Conservation (phyloP, 306 rosid species). For the Abrus precatorius region DNA sequence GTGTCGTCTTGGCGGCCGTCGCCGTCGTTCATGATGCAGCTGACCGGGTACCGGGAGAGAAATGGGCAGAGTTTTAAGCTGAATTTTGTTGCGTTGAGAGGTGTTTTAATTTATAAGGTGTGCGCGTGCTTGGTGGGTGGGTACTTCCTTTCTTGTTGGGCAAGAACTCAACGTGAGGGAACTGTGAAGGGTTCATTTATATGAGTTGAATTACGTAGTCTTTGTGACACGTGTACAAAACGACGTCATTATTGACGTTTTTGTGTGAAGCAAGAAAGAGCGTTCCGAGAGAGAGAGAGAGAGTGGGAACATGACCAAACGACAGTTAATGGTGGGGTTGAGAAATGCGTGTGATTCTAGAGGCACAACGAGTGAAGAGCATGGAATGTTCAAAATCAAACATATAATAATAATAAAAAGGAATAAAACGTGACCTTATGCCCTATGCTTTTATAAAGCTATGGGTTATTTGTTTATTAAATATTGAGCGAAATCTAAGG, state of each 20-base stretch:
- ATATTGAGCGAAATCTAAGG: no score
- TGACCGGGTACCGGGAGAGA: constrained; percentile 5
- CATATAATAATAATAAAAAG: background rate
- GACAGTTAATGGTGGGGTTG: constrained; percentile 24
- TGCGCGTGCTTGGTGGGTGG: background rate
- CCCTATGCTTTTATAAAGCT: no score
- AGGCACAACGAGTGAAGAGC: background rate
- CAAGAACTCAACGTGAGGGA: constrained; percentile 33
- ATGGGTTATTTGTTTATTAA: no score
- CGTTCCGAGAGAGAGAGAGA: background rate
- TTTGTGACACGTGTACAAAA: background rate
- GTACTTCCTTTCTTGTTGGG: constrained; percentile 35
- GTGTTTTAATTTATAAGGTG: background rate
- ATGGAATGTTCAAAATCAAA: constrained; percentile 13
- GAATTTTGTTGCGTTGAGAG: background rate
- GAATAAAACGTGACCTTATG: no score
- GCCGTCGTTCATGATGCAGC: constrained; percentile 55
- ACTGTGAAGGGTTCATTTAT: background rate
- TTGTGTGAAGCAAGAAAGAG: background rate
- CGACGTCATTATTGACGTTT: background rate
- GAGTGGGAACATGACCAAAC: constrained; percentile 21
- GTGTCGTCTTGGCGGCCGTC: background rate
- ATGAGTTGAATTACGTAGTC: background rate
- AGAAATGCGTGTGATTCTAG: constrained; percentile 39
- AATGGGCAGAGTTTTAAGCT: background rate